Evolutionary conservation across 345 rosid genomes (phyloP).

Genomic region (Eucalyptus caleyi): DNA sequence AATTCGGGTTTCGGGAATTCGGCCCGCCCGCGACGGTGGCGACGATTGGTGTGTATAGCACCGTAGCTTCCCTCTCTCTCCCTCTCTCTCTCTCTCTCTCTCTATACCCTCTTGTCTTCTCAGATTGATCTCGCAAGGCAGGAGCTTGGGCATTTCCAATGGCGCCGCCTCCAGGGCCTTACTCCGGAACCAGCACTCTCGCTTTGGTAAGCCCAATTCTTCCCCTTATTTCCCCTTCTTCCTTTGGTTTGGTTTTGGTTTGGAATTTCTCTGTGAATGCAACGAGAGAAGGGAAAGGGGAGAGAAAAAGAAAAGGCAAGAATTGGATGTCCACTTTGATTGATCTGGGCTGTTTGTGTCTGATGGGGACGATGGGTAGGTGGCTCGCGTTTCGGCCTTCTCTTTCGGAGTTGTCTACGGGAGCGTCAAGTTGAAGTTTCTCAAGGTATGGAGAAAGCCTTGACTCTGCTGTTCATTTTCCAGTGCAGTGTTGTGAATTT

Average conservation of each 20-base stretch:
- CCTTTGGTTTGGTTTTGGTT: neutral
- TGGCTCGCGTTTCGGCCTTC: constrained; percentile 87
- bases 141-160: neutral
- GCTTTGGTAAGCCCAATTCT: constrained; percentile 37
- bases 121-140: neutral
- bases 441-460: constrained; percentile 30
- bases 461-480: neutral
- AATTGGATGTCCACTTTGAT: neutral
- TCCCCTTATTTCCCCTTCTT: neutral
- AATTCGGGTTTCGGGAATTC: neutral
- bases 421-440: constrained; percentile 70
- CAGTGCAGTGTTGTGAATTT: neutral
- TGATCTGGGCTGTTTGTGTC: neutral
- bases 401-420: constrained; percentile 68
- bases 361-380: constrained; percentile 15
- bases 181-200: constrained; percentile 82
- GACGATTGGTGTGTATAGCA: neutral
- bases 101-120: neutral
- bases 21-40: neutral
- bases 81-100: neutral
- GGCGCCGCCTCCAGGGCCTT: constrained; percentile 79
- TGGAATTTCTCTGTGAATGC: neutral
- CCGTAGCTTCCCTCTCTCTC: neutral
- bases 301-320: neutral
- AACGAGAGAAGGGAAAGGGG: neutral